Evolutionary conservation across 257 asterid species (phyloP).

Genomic region (Cordia subcordata): DNA sequence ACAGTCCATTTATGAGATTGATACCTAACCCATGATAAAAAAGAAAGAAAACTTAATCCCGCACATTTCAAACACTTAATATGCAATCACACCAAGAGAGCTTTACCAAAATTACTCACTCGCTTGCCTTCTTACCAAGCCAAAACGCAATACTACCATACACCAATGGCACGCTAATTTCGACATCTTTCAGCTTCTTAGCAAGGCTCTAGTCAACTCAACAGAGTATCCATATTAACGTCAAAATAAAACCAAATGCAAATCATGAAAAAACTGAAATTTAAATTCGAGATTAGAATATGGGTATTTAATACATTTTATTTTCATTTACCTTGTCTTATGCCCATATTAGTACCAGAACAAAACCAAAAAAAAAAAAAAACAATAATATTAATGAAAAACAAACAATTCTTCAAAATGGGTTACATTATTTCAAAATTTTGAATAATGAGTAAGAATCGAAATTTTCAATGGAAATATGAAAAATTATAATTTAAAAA

Average conservation of each 20-base stretch:
- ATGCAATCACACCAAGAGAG: constrained; percentile 2
- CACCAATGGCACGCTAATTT: constrained; percentile 75
- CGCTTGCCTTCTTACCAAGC: constrained; percentile 99
- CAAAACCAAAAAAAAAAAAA: no score
- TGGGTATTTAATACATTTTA: background rate
- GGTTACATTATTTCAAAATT: no score
- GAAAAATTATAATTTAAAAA: no score
- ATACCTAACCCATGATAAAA: constrained; percentile 34
- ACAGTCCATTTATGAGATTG: constrained; percentile 94
- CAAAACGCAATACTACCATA: constrained; percentile 92
- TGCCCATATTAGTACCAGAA: no score
- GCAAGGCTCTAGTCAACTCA: constrained; percentile 33
- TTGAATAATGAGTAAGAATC: no score
- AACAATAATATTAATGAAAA: no score
- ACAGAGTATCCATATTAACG: background rate
- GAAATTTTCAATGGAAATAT: no score
- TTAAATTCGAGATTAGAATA: background rate
- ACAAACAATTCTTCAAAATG: no score
- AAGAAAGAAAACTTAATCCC: background rate
- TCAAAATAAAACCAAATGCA: background rate
- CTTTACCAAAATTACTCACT: constrained; percentile 43
- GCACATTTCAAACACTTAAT: constrained; percentile 25
- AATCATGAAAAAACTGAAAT: background rate
- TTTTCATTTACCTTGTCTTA: no score
- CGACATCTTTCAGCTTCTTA: constrained; percentile 71